Evolutionary conservation across 495 filamentous ascomycete species (phyloP), one percentile per base, ranked within the genome.

Genomic region (Aspergillus panamensis): DNA sequence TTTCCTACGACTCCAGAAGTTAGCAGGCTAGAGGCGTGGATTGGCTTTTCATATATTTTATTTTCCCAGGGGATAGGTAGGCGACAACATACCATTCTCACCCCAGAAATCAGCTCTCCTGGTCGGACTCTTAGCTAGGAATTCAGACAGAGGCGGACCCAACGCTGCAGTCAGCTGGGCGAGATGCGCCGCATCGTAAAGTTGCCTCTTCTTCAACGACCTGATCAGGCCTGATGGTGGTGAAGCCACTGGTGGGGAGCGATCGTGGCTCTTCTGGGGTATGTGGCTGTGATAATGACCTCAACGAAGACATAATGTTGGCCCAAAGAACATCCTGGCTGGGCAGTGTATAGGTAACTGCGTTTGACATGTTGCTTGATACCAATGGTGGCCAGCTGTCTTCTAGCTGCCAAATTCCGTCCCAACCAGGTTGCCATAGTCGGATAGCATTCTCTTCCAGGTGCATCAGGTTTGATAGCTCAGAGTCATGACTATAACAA

Each of bases 181-280:
- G 6, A 79, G 63, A 64, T 76, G 74, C 12, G 74, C 65, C 16
- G 69, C 70, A 39, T 78, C 69, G 17, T 70, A 74, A 48, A 79
- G 69, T 29, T 64, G 53, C 65, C 62, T 82, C 77, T 61, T 82
- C 76, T 58, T 78, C 75, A 39, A 73, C 50, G 17, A 55, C 61
- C 14, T 40, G 44, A 20, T 67, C 60, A 17, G 54, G 31, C 16
- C 58, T 45, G 42, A 66, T 53, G 25, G 31, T 48, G 12, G 50
- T 48, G 39, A 48, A 65, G 3, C 59, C 59, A 55, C 47, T 58
- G 6, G 63, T 57, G n/a, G 58, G 55, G 12, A 67, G 35, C 13
- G 51, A 30, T 20, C 55, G 63, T 44, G 61, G 63, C 25, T 25
- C 25, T 5, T 25, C 25, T 25, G 25, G 25, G 25, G 2, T 5